Conservation (phyloP, 1,139 yeast genomes). For the Taphrina betulina region DNA sequence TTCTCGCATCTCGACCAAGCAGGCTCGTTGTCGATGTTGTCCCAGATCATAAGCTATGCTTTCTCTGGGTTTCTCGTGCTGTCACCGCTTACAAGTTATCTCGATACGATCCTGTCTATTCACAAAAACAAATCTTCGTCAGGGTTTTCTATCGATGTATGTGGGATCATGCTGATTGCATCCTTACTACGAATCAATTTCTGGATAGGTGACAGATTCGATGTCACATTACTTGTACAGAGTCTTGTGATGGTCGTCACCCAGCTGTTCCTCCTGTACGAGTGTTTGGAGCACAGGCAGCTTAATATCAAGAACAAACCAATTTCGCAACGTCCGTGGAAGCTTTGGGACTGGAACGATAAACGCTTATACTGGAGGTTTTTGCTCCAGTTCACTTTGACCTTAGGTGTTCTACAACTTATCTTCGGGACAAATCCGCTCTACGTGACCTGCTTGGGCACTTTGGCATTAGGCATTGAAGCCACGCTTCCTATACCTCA, state of each 20-base stretch:
- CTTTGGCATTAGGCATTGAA: slow-evolving; percentile 71
- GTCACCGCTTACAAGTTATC: slow-evolving; percentile 73
- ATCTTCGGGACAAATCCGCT: slow-evolving; percentile 47
- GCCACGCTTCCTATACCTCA: slow-evolving; percentile 84
- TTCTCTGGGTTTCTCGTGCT: slow-evolving; percentile 26
- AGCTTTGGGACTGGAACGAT: slow-evolving; percentile 57
- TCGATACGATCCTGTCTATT: slow-evolving; percentile 73
- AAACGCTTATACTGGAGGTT: slow-evolving; percentile 43
- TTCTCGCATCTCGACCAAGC: too few species aligned
- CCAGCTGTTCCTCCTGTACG: slow-evolving; percentile 47
- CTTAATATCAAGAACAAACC: slow-evolving; percentile 36
- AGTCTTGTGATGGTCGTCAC: slow-evolving; percentile 73
- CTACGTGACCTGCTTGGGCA: slow-evolving; percentile 62
- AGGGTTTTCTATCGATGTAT: slow-evolving; percentile 83
- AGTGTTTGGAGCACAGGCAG: slow-evolving; percentile 9
- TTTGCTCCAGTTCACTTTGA: slow-evolving; percentile 51
- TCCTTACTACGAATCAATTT: slow-evolving; percentile 70
- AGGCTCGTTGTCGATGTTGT: not conserved
- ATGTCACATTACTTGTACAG: slow-evolving; percentile 68
- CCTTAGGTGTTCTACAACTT: slow-evolving; percentile 50
- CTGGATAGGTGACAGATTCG: slow-evolving; percentile 76
- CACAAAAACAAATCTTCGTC: slow-evolving; percentile 60
- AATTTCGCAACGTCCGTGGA: slow-evolving; percentile 71
- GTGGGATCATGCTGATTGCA: slow-evolving; percentile 86
- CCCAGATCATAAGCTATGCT: not conserved